Evolutionary conservation across 192 early-diverging fungal species (phyloP).

Genomic region (Backusella macrospora): DNA sequence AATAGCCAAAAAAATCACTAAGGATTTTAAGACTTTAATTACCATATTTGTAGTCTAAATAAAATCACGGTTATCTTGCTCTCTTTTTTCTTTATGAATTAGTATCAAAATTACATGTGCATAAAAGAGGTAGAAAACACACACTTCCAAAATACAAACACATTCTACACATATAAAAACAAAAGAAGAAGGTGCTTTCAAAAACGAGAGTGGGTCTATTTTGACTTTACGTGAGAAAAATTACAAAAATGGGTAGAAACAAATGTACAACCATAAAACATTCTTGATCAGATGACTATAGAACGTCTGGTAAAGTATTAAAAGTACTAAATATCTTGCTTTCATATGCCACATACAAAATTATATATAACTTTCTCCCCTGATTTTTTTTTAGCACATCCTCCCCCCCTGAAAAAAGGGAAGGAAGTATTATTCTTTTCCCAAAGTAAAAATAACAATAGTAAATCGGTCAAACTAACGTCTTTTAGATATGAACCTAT

Average conservation of each 20-base stretch:
- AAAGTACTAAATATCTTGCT: not conserved
- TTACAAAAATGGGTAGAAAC: not conserved
- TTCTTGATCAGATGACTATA: conserved; percentile 1
- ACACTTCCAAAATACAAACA: too few species aligned
- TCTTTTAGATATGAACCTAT: not conserved
- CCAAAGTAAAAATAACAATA: not conserved
- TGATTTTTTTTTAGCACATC: not conserved
- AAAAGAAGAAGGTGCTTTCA: too few species aligned
- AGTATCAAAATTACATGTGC: too few species aligned
- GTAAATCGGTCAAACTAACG: not conserved
- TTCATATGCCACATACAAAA: conserved; percentile 10
- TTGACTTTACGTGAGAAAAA: not conserved
- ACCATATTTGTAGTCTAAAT: too few species aligned
- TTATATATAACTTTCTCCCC: not conserved
- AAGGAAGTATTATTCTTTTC: too few species aligned
- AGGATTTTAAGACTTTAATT: too few species aligned
- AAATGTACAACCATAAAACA: not conserved
- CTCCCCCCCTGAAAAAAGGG: not conserved
- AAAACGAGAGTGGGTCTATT: not conserved
- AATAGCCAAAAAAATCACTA: too few species aligned
- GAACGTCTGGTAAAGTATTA: not conserved
- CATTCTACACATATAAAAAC: too few species aligned
- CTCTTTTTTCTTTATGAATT: too few species aligned
- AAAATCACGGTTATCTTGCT: too few species aligned
- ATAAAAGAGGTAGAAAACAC: too few species aligned